These are phyloP conservation scores for Hermanozyma aechmeae DNA, from an alignment of 805 yeast species.

Conservation along the genomic window DNA sequence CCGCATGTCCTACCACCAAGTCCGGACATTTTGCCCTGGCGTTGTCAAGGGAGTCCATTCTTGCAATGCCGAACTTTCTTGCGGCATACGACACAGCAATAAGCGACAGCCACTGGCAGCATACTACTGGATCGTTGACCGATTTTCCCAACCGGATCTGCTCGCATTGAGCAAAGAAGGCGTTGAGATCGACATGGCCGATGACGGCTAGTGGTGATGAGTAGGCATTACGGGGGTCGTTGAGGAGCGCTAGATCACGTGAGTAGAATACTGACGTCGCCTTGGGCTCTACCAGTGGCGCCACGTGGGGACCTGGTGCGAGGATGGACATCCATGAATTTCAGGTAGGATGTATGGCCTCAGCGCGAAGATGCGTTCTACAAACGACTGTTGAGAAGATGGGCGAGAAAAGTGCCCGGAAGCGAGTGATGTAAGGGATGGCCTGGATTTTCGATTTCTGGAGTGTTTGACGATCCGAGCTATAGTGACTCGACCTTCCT, in stretches of 20 bases:
- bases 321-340: too few relatives aligned
- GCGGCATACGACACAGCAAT: slow-evolving; percentile 94
- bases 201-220: slow-evolving; percentile 66
- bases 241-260: slow-evolving; percentile 43
- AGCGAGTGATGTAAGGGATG: too few relatives aligned
- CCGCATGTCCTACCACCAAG: slow-evolving; percentile 79
- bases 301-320: too few relatives aligned
- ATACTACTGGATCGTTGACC: slow-evolving; percentile 74
- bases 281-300: too few relatives aligned
- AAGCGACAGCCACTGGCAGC: slow-evolving; percentile 85
- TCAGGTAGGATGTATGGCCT: too few relatives aligned
- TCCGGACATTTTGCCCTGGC: slow-evolving; percentile 73
- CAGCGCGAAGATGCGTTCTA: too few relatives aligned
- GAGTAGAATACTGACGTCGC: too few relatives aligned
- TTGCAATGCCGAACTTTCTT: slow-evolving; percentile 64
- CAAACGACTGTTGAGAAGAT: too few relatives aligned
- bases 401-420: too few relatives aligned
- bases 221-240: slow-evolving; percentile 39
- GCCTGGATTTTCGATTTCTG: too few relatives aligned
- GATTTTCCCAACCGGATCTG: slow-evolving; percentile 61
- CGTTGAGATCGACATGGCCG: slow-evolving; percentile 85
- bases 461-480: too few relatives aligned
- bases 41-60: slow-evolving; percentile 64
- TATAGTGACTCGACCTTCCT: too few relatives aligned
- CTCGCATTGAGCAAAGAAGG: slow-evolving; percentile 93